Conservation (phyloP, 306 rosid species). For the Astragalus membranaceus region DNA sequence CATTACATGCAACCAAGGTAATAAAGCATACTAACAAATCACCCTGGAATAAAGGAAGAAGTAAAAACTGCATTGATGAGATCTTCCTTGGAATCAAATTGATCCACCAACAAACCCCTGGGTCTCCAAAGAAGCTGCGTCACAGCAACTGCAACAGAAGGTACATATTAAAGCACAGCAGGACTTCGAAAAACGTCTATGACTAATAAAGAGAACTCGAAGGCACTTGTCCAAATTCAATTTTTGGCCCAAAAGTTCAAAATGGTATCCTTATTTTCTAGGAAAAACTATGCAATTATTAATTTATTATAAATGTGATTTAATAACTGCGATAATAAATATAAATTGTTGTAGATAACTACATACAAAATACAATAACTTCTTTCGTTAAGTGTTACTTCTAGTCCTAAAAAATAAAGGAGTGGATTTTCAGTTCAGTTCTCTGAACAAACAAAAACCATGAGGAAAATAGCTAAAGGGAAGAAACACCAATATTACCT, state of each 20-base stretch:
- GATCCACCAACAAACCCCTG: slow-evolving; percentile 88
- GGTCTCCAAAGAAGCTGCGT: slow-evolving; percentile 93
- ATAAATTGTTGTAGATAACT: background rate
- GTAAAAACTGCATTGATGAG: slow-evolving; percentile 93
- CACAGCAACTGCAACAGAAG: slow-evolving; percentile 71
- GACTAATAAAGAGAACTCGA: background rate
- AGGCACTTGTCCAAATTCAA: background rate
- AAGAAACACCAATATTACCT: slow-evolving; percentile 38
- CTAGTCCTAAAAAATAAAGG: background rate
- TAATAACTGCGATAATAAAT: background rate
- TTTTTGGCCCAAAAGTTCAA: background rate
- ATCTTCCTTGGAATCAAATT: slow-evolving; percentile 93
- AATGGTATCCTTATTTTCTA: background rate
- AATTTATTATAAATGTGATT: background rate
- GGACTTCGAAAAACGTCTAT: background rate
- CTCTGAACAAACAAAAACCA: background rate
- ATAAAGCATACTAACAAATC: slow-evolving; percentile 32
- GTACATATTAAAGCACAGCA: background rate
- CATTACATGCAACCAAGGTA: slow-evolving; percentile 6
- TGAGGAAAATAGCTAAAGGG: background rate
- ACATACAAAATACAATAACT: background rate
- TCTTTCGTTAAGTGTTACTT: background rate
- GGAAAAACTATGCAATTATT: background rate
- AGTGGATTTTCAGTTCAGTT: background rate
- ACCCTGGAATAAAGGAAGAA: slow-evolving; percentile 99